phyloP scores from a whole-genome alignment of 2,329 filamentous ascomycete species.

The Diaporthe citrichinensis region DNA sequence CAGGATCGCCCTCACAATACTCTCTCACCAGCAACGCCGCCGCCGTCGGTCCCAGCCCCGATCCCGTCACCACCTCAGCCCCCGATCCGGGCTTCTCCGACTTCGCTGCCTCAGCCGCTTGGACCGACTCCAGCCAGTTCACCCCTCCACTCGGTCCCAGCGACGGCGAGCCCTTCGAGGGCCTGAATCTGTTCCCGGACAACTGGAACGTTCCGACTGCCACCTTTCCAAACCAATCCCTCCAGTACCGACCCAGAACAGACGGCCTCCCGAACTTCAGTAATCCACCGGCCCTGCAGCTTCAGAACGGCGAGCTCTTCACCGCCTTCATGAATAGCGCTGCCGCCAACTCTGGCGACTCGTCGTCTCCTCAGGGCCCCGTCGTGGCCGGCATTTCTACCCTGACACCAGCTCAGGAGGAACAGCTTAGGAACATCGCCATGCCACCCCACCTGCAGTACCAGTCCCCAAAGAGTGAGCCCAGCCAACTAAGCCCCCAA shows the following conservation, averaged over 20 bases:
- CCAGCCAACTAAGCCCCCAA: constrained; percentile 71
- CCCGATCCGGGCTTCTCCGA: constrained; percentile 37
- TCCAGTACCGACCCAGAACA: constrained; percentile 37
- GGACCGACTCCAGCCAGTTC: constrained; percentile 38
- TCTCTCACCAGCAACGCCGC: constrained; percentile 29
- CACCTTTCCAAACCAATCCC: constrained; percentile 37
- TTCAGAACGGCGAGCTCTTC: constrained; percentile 29
- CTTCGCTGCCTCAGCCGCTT: constrained; percentile 34
- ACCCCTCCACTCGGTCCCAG: constrained; percentile 40
- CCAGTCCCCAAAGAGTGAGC: constrained; percentile 69
- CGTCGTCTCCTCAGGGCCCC: constrained; percentile 47
- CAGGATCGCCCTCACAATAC: constrained; percentile 35
- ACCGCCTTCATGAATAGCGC: constrained; percentile 45
- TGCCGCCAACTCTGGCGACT: constrained; percentile 48
- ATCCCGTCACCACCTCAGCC: constrained; percentile 35
- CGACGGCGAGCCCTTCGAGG: constrained; percentile 38
- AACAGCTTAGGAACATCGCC: constrained; percentile 73
- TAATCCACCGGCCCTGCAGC: constrained; percentile 11
- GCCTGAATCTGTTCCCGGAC: constrained; percentile 39
- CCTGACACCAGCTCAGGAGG: constrained; percentile 71
- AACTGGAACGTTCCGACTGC: constrained; percentile 40
- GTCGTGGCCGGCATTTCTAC: constrained; percentile 54
- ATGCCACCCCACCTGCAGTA: constrained; percentile 76
- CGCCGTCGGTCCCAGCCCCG: constrained; percentile 28
- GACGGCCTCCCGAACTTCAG: constrained; percentile 30